A percentile compares a stretch with the other conserved stretches of the same genome.
Evolutionary conservation across 495 filamentous ascomycete genomes (phyloP).

Genomic region (Penicillium angulare): DNA sequence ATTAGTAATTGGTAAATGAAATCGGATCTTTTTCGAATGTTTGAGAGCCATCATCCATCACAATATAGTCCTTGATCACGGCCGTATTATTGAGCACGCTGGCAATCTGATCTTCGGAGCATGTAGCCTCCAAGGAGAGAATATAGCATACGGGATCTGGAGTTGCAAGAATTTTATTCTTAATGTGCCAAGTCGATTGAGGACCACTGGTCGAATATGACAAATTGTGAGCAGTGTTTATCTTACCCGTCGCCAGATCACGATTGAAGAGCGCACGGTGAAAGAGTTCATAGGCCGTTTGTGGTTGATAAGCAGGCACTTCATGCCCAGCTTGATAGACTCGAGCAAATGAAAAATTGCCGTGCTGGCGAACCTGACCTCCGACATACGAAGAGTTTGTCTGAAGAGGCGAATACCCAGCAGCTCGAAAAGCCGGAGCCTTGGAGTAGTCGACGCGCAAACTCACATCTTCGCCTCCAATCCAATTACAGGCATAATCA

Average conservation of each 20-base stretch:
- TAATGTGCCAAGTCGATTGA: slow-evolving; percentile 51
- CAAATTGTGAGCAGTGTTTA: slow-evolving; percentile 31
- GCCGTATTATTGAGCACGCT: slow-evolving; percentile 46
- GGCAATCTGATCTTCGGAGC: slow-evolving; percentile 48
- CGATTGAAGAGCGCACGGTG: slow-evolving; percentile 49
- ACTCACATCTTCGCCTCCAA: slow-evolving; percentile 45
- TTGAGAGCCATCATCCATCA: slow-evolving; percentile 33
- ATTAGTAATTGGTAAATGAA: no score
- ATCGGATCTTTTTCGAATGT: not conserved
- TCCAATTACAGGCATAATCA: slow-evolving; percentile 59
- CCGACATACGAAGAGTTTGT: slow-evolving; percentile 46
- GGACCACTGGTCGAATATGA: slow-evolving; percentile 52
- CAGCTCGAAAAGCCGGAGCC: slow-evolving; percentile 40
- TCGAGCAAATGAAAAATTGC: slow-evolving; percentile 58
- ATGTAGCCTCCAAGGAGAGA: slow-evolving; percentile 34
- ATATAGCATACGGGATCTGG: slow-evolving; percentile 50
- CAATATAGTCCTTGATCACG: slow-evolving; percentile 48
- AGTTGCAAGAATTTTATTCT: slow-evolving; percentile 37
- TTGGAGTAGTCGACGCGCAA: slow-evolving; percentile 39
- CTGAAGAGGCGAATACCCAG: slow-evolving; percentile 50
- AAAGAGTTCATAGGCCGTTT: slow-evolving; percentile 56
- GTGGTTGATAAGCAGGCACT: slow-evolving; percentile 58
- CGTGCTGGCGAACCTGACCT: slow-evolving; percentile 56
- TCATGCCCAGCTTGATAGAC: slow-evolving; percentile 62
- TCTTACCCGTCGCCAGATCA: slow-evolving; percentile 57